Conservation (phyloP, 139 green algal species). For the Spirogloea muscicola region DNA sequence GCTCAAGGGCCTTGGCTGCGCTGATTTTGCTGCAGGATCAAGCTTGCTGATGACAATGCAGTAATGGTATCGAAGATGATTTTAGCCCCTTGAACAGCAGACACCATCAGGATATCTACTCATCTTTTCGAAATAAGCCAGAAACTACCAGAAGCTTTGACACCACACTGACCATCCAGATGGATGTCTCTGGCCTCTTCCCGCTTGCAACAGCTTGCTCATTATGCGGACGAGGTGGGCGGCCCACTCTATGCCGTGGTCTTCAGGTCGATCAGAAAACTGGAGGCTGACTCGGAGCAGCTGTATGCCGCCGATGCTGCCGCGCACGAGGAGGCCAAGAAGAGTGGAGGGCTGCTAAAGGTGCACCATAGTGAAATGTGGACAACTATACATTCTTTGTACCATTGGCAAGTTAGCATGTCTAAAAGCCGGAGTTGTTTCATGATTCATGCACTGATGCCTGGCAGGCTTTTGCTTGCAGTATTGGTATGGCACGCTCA, state of each 20-base stretch:
- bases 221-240: background rate
- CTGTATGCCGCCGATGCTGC: constrained; percentile 8
- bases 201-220: constrained; percentile 8
- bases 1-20: no score
- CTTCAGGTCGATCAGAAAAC: constrained; percentile 7
- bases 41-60: no score
- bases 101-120: background rate
- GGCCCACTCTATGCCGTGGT: constrained; percentile 10
- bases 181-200: background rate
- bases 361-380: background rate
- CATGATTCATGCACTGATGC: background rate
- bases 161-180: background rate
- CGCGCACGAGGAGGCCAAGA: background rate
- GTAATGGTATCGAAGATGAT: background rate
- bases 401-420: background rate
- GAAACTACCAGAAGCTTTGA: background rate
- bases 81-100: background rate
- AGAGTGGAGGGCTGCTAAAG: constrained; percentile 4
- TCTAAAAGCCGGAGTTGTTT: constrained; percentile 6
- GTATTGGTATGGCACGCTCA: constrained; percentile 23
- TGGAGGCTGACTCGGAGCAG: background rate
- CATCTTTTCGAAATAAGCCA: background rate
- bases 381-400: background rate
- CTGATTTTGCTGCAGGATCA: no score
- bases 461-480: constrained; percentile 3